Evolutionary conservation across 78 protist genomes (phyloP).

Genomic region (Neovahlkampfia damariscottae): DNA sequence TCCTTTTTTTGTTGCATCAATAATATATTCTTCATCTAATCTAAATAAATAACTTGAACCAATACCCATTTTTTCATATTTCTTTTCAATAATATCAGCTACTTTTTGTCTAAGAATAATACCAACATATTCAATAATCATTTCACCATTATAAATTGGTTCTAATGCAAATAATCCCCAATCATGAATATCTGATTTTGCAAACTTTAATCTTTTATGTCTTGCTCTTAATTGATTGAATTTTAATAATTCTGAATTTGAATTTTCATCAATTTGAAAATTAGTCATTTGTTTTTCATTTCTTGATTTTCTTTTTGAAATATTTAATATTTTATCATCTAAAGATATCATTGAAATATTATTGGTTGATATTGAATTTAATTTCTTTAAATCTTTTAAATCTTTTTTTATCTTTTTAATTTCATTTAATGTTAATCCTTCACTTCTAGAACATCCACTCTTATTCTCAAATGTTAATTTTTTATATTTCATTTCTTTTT

Average conservation of each 20-base stretch:
- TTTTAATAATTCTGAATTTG: background rate
- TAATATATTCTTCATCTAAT: conserved; percentile 63
- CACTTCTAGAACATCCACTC: too few relatives aligned
- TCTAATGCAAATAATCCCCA: conserved; percentile 47
- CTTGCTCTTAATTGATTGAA: background rate
- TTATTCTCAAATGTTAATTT: too few relatives aligned
- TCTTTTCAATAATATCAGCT: conserved; percentile 74
- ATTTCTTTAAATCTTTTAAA: background rate
- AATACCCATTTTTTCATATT: conserved; percentile 62
- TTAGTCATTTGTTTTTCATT: background rate
- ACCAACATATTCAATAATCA: conserved; percentile 96
- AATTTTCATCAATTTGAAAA: background rate
- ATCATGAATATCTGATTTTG: conserved; percentile 28
- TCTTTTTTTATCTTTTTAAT: background rate
- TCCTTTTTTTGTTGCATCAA: conserved; percentile 92
- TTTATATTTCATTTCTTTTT: too few relatives aligned
- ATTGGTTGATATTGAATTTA: background rate
- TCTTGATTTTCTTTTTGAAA: background rate
- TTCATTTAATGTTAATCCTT: too few relatives aligned
- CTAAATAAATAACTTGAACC: conserved; percentile 83
- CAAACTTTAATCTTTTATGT: conserved; percentile 2
- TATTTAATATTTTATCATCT: background rate
- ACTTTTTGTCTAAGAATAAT: conserved; percentile 66
- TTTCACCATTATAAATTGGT: conserved; percentile 42
- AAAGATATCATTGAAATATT: background rate